A percentile compares a stretch with the other conserved stretches of the same genome.
Evolutionary conservation across 1,139 yeast genomes (phyloP).

Genomic region (Kazachstania sp.): DNA sequence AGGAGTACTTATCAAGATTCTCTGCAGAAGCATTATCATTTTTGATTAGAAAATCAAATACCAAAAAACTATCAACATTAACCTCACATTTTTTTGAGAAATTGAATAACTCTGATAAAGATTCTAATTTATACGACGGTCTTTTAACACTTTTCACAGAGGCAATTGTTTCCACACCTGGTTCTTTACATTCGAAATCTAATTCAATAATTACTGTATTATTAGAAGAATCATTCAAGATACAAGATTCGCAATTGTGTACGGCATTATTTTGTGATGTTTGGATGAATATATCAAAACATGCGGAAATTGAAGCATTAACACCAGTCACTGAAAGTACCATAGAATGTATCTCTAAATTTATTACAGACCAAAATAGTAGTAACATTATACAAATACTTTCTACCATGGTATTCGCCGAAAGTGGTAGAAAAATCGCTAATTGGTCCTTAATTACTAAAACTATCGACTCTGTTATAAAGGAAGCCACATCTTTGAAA

Average conservation of each 20-base stretch:
- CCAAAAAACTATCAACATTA: slow-evolving; percentile 41
- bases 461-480: slow-evolving; percentile 11
- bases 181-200: slow-evolving; percentile 67
- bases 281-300: slow-evolving; percentile 51
- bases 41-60: slow-evolving; percentile 59
- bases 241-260: slow-evolving; percentile 20
- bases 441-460: slow-evolving; percentile 30
- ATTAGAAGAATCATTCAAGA: slow-evolving; percentile 33
- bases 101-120: slow-evolving; percentile 34
- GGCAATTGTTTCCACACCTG: slow-evolving; percentile 64
- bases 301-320: slow-evolving; percentile 51
- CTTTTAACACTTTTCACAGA: slow-evolving; percentile 60
- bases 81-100: slow-evolving; percentile 46
- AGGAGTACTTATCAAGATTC: slow-evolving; percentile 64
- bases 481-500: slow-evolving; percentile 13
- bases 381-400: slow-evolving; percentile 27
- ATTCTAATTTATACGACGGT: slow-evolving; percentile 45
- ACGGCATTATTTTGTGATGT: slow-evolving; percentile 51
- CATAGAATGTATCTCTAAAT: slow-evolving; percentile 26
- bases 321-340: slow-evolving; percentile 37
- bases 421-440: slow-evolving; percentile 55
- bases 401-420: slow-evolving; percentile 49
- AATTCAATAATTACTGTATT: slow-evolving; percentile 41
- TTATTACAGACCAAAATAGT: slow-evolving; percentile 11
- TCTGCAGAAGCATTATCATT: slow-evolving; percentile 89